Conservation (phyloP, 805 yeast species). For the Hanseniaspora mollemarum region DNA sequence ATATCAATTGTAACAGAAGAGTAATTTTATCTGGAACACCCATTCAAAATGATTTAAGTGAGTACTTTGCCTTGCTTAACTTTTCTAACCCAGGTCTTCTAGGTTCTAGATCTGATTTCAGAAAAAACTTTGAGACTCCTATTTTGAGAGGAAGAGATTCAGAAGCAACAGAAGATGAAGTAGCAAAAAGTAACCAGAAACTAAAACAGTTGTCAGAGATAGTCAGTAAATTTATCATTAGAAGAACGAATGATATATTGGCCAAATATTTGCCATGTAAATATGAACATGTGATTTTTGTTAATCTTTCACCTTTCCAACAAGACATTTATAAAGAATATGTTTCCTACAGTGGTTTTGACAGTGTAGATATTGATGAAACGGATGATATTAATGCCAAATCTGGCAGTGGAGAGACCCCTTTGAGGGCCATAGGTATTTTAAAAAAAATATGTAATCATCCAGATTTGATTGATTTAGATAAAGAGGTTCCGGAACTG, state of each 20-base stretch:
- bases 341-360: conserved; percentile 67
- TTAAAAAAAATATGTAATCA: conserved; percentile 88
- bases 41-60: conserved; percentile 87
- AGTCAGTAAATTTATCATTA: conserved; percentile 80
- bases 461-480: conserved; percentile 70
- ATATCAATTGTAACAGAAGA: conserved; percentile 74
- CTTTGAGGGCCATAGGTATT: conserved; percentile 78
- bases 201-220: conserved; percentile 57
- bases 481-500: conserved; percentile 46
- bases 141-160: conserved; percentile 85
- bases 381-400: not conserved
- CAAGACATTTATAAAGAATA: conserved; percentile 56
- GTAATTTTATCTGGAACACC: conserved; percentile 95
- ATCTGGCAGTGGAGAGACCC: conserved; percentile 26
- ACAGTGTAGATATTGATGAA: conserved; percentile 45
- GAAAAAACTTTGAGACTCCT: conserved; percentile 69
- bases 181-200: conserved; percentile 54
- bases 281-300: conserved; percentile 93
- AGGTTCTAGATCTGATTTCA: conserved; percentile 73
- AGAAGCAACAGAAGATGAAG: conserved; percentile 70
- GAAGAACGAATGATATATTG: conserved; percentile 89
- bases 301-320: conserved; percentile 72
- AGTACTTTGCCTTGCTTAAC: conserved; percentile 77
- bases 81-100: conserved; percentile 91
- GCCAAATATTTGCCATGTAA: conserved; percentile 91